Base-by-base conservation (phyloP, 2,329 filamentous ascomycete genomes). In the Fusarium aywerte region DNA sequence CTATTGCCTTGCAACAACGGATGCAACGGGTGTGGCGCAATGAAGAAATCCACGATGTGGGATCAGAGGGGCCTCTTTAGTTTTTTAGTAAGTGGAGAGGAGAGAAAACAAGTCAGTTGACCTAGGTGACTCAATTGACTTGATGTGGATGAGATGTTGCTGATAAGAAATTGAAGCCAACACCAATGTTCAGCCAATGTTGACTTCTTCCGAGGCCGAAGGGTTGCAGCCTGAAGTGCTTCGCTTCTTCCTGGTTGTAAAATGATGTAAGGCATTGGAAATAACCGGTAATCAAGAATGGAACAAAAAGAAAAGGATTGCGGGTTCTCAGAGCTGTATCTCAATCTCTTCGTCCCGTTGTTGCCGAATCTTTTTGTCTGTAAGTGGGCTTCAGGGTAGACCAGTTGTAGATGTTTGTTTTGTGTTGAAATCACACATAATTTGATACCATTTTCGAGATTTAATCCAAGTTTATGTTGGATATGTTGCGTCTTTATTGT, bases 21-120 rank as follows among this genome's bases (percentile, higher is more conserved):
- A 62, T 61, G 50, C 54, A 51, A 69, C 60, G 64, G 67, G 33
- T 59, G 64, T 68, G 67, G 67, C 67, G 64, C 60, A 70, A 49
- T 49, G 45, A 27, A 35, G 44, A 38, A 49, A 63, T 56, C 33
- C 51, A 40, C 33, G 35, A 48, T 58, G 62, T 58, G 50, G 43
- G 56, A 68, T 53, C 25, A 51, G 52, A 40, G 47, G 44, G 51
- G 57, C 56, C 58, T 69, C 58, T 63, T 51, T 25, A 12, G 18
- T 21, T 47, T 40, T 63, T 45, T 62, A 40, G 60, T 64, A 29
- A 47, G 58, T 58, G 60, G 60, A 58, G 38, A 50, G 35, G 50
- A 48, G 32, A 27, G 45, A n/a, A 49, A 49, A 38, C 32, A 25
- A 36, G 45, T 49, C 45, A 49, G 45, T 49, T 49, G 31, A 49